Evolutionary conservation across 2,329 filamentous ascomycete genomes (phyloP).

Genomic region (Diplodia mutila): DNA sequence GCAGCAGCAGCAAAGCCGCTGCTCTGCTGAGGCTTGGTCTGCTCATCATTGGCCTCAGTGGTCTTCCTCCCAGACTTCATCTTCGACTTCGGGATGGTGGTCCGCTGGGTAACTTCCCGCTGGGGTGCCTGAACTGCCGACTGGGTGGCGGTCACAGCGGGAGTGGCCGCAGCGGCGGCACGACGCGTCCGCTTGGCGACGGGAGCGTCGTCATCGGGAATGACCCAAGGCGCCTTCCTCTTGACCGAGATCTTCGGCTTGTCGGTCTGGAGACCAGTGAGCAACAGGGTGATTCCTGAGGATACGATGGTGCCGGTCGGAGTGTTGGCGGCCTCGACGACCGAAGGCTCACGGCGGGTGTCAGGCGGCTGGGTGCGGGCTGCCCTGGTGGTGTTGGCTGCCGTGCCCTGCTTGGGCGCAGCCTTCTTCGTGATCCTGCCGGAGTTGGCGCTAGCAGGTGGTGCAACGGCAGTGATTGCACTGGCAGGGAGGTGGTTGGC

Average conservation of each 20-base stretch:
- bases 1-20: not conserved
- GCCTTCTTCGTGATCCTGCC: no score
- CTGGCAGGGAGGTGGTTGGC: no score
- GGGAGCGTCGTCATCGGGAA: not conserved
- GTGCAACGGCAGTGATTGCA: no score
- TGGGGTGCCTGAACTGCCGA: not conserved
- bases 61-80: fast-evolving
- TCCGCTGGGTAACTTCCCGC: not conserved
- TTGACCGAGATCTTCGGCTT: not conserved
- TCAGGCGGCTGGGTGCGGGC: not conserved
- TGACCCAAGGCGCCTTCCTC: not conserved
- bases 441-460: no score
- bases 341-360: no score
- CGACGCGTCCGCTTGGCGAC: not conserved
- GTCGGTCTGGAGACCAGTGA: not conserved
- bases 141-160: not conserved
- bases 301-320: no score
- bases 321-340: no score
- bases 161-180: not conserved
- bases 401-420: no score
- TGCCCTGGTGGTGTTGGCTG: no score
- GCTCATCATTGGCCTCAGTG: not conserved
- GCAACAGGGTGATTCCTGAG: not conserved
- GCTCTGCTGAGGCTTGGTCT: not conserved
- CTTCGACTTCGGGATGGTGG: not conserved